Evolutionary conservation across 129 eudicot genomes (phyloP).

Genomic region (Pulicaria dysenterica): DNA sequence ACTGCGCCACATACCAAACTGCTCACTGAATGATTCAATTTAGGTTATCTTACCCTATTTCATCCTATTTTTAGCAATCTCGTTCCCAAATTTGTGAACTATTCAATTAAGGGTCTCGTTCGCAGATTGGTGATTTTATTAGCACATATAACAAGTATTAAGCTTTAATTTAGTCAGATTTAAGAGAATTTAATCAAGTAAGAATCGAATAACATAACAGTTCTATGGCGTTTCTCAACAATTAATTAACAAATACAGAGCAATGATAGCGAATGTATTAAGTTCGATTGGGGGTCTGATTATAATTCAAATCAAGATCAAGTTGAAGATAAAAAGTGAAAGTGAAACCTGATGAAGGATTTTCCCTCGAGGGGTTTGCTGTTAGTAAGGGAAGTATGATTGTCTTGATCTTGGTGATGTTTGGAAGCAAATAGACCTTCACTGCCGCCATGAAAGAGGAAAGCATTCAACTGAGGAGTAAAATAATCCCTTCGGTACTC

Average conservation of each 20-base stretch:
- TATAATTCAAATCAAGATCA: background rate
- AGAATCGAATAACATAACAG: background rate
- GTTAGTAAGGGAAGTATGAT: conserved; percentile 8
- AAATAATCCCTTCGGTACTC: conserved; percentile 49
- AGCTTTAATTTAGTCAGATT: background rate
- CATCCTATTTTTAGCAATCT: background rate
- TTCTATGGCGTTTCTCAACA: background rate
- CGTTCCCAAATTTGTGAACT: no score
- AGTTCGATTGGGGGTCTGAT: background rate
- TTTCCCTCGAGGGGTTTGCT: conserved; percentile 44
- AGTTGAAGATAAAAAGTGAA: background rate
- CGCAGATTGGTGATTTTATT: no score
- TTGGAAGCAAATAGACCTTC: conserved; percentile 75
- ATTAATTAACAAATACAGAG: background rate
- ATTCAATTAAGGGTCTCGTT: no score
- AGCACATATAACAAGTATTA: background rate
- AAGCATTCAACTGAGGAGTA: conserved; percentile 55
- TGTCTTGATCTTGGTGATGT: conserved; percentile 19
- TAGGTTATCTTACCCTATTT: background rate
- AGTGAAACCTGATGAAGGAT: conserved; percentile 65
- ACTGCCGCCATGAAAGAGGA: conserved; percentile 77
- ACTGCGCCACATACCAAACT: background rate
- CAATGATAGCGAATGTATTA: background rate
- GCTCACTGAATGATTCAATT: background rate
- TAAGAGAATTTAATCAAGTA: background rate